Evolutionary conservation across 345 rosid species (phyloP), one percentile per base, ranked within the genome.

Genomic region (Streptanthus diversifolius): DNA sequence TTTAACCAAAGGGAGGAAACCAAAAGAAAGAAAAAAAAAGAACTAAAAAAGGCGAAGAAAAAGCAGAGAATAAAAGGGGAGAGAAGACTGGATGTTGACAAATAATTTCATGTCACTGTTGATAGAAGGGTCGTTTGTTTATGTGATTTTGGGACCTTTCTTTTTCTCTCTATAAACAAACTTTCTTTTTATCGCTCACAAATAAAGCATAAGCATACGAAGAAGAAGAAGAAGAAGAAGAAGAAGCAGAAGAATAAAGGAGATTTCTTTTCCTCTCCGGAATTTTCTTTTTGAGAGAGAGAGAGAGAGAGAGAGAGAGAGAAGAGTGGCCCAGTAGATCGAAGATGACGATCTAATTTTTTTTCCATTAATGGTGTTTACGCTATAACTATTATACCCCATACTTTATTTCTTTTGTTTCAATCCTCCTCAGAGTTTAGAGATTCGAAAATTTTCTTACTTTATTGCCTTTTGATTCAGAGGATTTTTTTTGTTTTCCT

Each of bases 31-130:
- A 39, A 41, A 30, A 13, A 1, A 43, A 41, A 45, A 32, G 32
- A 45, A 21, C 41, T 39, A 47, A 56, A 63, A 37, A 33, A 48
- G 39, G 40, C 17, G 33, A 54, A 30, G 65, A 63, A 18, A 71
- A 47, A 85, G 83, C 76, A 84, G 85, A 81, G 84, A 85, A 87
- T 84, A 86, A 92, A 93, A 93, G 85, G 55, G 83, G 80, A 93
- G 88, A 82, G 79, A 90, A 89, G 98, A 89, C 97, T 91, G 88
- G 92, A 89, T 86, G 90, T 93, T 88, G 98, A 93, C 98, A 91
- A 76, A 76, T 69, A 89, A 87, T 86, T 85, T 91, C 89, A 84
- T 87, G 97, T 89, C 91, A 86, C 86, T 90, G 95, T 90, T 93
- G 88, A 39, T 39, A 61, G n/a, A 71, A 92, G 51, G 88, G 85